These are phyloP conservation scores for Xylaria sp. DNA, from an alignment of 2,329 filamentous ascomycete species.

Conservation along the genomic window DNA sequence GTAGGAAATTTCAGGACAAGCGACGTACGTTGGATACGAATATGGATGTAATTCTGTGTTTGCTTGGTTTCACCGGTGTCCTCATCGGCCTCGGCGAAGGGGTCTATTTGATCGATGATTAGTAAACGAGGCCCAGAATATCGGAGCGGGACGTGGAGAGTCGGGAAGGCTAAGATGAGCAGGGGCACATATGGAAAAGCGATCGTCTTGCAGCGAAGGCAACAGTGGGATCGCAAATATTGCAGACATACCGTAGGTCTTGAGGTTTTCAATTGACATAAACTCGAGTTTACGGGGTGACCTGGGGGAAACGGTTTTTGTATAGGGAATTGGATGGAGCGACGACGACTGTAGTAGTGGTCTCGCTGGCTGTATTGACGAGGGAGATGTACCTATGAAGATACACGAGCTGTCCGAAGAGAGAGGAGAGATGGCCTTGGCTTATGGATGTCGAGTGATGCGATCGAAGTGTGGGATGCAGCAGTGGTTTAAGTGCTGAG, in stretches of 20 bases:
- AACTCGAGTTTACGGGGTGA: conserved; percentile 74
- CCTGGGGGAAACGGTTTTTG: conserved; percentile 57
- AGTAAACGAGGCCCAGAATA: conserved; percentile 28
- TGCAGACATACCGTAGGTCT: conserved; percentile 80
- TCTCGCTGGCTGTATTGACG: conserved; percentile 46
- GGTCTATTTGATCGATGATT: conserved; percentile 64
- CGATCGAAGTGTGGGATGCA: not conserved
- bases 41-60: conserved; percentile 98
- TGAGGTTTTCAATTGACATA: conserved; percentile 99
- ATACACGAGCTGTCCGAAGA: conserved; percentile 8
- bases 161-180: not conserved
- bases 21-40: conserved; percentile 95
- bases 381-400: conserved; percentile 9
- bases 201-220: not conserved
- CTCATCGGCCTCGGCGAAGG: conserved; percentile 99
- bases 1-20: conserved; percentile 8
- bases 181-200: not conserved
- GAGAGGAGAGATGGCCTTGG: not conserved
- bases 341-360: conserved; percentile 48
- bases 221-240: not conserved
- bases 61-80: conserved; percentile 94
- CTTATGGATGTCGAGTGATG: conserved; percentile 6
- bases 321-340: conserved; percentile 45
- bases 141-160: conserved; percentile 11
- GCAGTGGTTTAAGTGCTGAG: not conserved